Evolutionary conservation across 495 filamentous ascomycete species (phyloP).

Genomic region (Jackrogersella multiformis): DNA sequence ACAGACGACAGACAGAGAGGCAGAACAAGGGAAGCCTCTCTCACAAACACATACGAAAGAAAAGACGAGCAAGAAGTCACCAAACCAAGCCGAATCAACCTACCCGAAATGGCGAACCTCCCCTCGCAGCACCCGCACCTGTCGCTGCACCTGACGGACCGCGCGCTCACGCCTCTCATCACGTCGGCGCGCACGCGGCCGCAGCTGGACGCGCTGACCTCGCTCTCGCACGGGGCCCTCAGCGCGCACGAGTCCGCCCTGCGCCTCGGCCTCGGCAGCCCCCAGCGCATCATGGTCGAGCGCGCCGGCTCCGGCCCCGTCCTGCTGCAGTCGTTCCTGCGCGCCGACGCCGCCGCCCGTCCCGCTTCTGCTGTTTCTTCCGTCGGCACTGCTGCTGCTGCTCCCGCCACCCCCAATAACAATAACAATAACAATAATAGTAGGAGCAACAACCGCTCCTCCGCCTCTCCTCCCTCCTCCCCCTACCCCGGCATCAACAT

Average conservation of each 20-base stretch:
- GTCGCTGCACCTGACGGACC: slow-evolving; percentile 54
- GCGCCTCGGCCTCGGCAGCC: slow-evolving; percentile 50
- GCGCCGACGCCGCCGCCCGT: slow-evolving; percentile 22
- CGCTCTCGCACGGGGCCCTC: slow-evolving; percentile 50
- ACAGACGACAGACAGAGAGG: too few relatives aligned
- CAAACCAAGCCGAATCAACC: background rate
- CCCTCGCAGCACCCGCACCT: slow-evolving; percentile 49
- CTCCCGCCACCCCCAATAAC: background rate
- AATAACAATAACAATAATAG: background rate
- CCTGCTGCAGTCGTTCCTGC: slow-evolving; percentile 49
- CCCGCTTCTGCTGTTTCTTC: too few relatives aligned
- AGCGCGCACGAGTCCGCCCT: slow-evolving; percentile 50
- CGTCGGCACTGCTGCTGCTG: too few relatives aligned
- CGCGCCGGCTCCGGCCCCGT: slow-evolving; percentile 47
- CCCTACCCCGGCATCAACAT: slow-evolving; percentile 2
- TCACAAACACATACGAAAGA: background rate
- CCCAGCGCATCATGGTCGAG: slow-evolving; percentile 55
- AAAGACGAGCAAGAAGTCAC: background rate
- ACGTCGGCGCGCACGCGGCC: slow-evolving; percentile 45
- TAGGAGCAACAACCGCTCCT: too few relatives aligned
- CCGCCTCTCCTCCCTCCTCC: too few relatives aligned
- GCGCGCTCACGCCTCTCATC: slow-evolving; percentile 54
- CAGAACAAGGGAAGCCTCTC: background rate
- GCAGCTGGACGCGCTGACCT: slow-evolving; percentile 47
- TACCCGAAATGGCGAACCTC: slow-evolving; percentile 48